Percentiles rank a stretch among this genome's conserved stretches.
Evolutionary conservation across 768 basidiomycete species (phyloP).

Genomic region (Podaxis pistillaris): DNA sequence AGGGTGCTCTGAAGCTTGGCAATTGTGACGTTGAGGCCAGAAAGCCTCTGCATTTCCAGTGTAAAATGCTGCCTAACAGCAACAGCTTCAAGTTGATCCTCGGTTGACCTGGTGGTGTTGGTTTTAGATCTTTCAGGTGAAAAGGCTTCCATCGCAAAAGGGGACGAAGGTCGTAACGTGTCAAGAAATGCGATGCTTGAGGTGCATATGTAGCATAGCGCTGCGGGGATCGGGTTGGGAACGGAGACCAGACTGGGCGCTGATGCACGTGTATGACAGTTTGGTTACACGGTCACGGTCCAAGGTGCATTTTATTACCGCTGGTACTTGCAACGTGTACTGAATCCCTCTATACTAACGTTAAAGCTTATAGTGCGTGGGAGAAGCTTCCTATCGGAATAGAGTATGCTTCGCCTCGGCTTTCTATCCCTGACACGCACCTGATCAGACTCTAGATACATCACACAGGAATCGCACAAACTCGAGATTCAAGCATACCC

Average conservation of each 20-base stretch:
- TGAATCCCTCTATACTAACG: too few relatives aligned
- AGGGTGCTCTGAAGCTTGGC: neutral
- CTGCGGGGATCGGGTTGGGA: too few relatives aligned
- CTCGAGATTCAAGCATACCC: conserved; percentile 92
- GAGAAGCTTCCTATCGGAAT: too few relatives aligned
- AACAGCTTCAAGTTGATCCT: neutral
- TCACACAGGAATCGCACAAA: conserved; percentile 98
- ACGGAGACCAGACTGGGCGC: too few relatives aligned
- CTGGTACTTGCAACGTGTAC: too few relatives aligned
- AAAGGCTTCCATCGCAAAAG: neutral
- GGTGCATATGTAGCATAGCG: too few relatives aligned
- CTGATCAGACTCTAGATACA: conserved; percentile 45
- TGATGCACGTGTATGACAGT: too few relatives aligned
- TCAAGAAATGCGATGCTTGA: neutral
- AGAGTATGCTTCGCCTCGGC: too few relatives aligned
- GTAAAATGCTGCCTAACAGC: neutral
- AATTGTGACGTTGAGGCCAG: neutral
- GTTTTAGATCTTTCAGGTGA: neutral
- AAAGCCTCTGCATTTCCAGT: neutral
- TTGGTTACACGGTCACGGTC: too few relatives aligned
- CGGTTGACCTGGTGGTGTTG: neutral
- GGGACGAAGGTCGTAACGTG: neutral
- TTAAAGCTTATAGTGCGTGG: too few relatives aligned
- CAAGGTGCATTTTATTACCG: too few relatives aligned
- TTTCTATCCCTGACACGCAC: too few relatives aligned